phyloP scores from a whole-genome alignment of 345 rosid species.

The Firmiana major region DNA sequence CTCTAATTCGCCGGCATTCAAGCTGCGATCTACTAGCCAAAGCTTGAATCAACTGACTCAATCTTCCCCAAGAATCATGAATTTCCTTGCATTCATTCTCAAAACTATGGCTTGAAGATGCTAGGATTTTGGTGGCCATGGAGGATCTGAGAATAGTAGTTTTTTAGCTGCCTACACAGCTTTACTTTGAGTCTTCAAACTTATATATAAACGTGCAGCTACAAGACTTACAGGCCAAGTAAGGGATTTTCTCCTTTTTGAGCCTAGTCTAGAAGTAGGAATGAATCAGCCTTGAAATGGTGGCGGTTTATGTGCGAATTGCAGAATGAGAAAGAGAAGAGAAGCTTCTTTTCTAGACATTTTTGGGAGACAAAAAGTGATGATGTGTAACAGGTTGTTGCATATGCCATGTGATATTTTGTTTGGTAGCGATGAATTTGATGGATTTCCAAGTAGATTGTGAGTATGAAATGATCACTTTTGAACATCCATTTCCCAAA shows the following conservation, averaged over 20 bases:
- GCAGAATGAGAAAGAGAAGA: slow-evolving; percentile 1
- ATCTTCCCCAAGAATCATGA: slow-evolving; percentile 39
- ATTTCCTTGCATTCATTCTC: slow-evolving; percentile 51
- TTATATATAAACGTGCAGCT: slow-evolving; percentile 7
- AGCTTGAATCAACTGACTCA: slow-evolving; percentile 24
- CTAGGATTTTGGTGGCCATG: slow-evolving; percentile 37
- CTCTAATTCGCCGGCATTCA: slow-evolving; percentile 29
- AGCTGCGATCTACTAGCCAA: slow-evolving; percentile 30
- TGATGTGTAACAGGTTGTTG: slow-evolving; percentile 17
- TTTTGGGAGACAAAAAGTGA: not conserved
- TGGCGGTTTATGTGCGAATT: not conserved
- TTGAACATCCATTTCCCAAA: not conserved
- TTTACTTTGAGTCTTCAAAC: not conserved
- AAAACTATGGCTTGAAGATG: slow-evolving; percentile 22
- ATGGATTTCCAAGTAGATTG: slow-evolving; percentile 47
- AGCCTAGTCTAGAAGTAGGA: not conserved
- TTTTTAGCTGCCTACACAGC: not conserved
- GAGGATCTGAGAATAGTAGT: not conserved
- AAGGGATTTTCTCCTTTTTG: slow-evolving; percentile 21
- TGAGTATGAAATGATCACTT: slow-evolving; percentile 19
- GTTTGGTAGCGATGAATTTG: slow-evolving; percentile 31
- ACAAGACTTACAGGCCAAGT: slow-evolving; percentile 27
- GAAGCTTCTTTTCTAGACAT: not conserved
- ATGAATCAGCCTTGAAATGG: not conserved
- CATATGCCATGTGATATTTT: slow-evolving; percentile 38